Conservation (phyloP, 768 basidiomycete genomes). For the Macrolepiota dolichaula region DNA sequence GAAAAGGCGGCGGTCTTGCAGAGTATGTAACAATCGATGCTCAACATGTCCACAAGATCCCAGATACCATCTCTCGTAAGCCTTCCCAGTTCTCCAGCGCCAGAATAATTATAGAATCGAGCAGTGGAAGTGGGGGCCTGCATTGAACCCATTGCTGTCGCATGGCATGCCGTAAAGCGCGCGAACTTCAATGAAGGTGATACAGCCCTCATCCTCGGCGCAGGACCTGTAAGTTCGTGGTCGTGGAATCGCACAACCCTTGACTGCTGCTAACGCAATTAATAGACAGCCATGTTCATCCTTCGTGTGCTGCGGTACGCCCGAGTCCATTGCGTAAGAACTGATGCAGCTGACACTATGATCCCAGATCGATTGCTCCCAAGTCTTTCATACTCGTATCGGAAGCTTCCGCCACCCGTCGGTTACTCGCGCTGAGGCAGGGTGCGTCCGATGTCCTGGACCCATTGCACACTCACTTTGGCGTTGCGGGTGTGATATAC, state of each 20-base stretch:
- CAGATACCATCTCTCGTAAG: slow-evolving; percentile 34
- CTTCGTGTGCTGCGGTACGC: slow-evolving; percentile 33
- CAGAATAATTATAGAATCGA: neutral
- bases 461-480: slow-evolving; percentile 23
- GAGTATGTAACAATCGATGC: slow-evolving; percentile 37
- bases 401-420: slow-evolving; percentile 36
- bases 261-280: neutral
- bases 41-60: slow-evolving; percentile 34
- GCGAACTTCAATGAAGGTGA: slow-evolving; percentile 34
- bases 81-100: neutral
- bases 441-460: slow-evolving; percentile 36
- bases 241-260: neutral
- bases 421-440: slow-evolving; percentile 31
- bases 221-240: slow-evolving; percentile 36
- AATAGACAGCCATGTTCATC: slow-evolving; percentile 34
- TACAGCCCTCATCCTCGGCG: slow-evolving; percentile 39
- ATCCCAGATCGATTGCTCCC: slow-evolving; percentile 24
- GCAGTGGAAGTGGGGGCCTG: slow-evolving; percentile 45
- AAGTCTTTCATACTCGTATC: slow-evolving; percentile 31
- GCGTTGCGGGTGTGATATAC: slow-evolving; percentile 21
- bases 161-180: slow-evolving; percentile 41
- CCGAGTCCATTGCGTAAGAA: neutral
- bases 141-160: slow-evolving; percentile 44
- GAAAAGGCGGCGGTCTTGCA: slow-evolving; percentile 40
- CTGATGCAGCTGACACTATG: neutral